Evolutionary conservation across 2,329 filamentous ascomycete species (phyloP), one percentile per base, ranked within the genome.

Genomic region (Tolypocladium guangdongense): DNA sequence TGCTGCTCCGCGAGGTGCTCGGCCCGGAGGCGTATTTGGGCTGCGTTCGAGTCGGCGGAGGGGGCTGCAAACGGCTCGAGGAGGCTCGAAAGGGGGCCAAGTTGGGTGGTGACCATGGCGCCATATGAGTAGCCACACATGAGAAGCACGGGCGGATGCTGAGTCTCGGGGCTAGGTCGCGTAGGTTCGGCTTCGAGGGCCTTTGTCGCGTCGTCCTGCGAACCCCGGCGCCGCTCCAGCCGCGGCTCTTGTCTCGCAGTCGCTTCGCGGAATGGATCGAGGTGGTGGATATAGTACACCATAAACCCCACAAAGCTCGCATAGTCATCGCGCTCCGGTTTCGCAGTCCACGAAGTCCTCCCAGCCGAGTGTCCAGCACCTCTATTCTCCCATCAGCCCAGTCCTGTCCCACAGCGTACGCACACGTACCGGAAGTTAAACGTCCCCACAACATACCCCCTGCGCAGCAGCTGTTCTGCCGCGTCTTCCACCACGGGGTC

Each of bases 61-160:
- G 82, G 78, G 0, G 70, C 66, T 8, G 70, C 64, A 59, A 93
- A 90, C 1, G 78, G 69, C 1, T 75, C 66, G 27, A 89, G 68
- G 32, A 95, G 80, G 0, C 74, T 68, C 12, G 73, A 66, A 37
- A 85, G 69, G 0, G 82, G 74, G 0, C 90, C 88, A 0, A 95
- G 77, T 54, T 86, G 82, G 0, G 80, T 83, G 2, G 89, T 83
- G 39, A 97, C 81, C 63, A 96, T 79, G 5, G 90, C 88, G 45
- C 93, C 93, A 67, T 96, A 96, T 0, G 90, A 96, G 67, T 96
- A 96, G 14, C 91, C 91, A 2, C 80, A 86, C 7, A 93, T 74
- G 6, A 96, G 62, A 3, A 84, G 63, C 49, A 74, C 53, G 2
- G 68, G 70, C 2, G 58, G 60, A 2, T 54, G 43, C 18, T 36